Base-by-base conservation (phyloP, 345 rosid genomes). In the Populus nigra region DNA sequence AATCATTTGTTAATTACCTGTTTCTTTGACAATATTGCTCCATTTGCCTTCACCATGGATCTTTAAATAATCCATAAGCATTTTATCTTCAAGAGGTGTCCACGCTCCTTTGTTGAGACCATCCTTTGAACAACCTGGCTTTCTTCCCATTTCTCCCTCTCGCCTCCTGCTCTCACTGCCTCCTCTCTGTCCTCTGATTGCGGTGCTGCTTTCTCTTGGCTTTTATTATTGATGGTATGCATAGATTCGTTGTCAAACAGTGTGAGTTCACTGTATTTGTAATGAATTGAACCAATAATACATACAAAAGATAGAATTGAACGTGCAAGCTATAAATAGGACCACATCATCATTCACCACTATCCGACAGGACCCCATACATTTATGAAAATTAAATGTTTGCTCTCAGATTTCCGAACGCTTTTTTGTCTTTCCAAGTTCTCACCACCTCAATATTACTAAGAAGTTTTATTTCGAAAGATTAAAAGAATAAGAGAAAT, bases 51-150 rank as follows among this genome's bases (percentile, higher is more conserved):
- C 83, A 3, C 89, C 84, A n/a, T 73, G 77, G 16, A 23, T 8
- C 59, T 77, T 67, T 53, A 86, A 53, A 53, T 80, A 82, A 71
- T 80, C 87, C n/a, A 33, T 23, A 65, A 82, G 82, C 66, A 78
- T 57, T 57, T 82, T 65, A 73, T 86, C 81, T 57, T 84, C 87
- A 27, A 3, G 4, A 49, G 81, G 45, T 1, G 81, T 78, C 87
- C 86, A 87, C 7, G 84, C 78, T 76, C 89, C 86, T 77, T 63
- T 83, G 43, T 73, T 83, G n/a, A 82, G 25, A 4, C 83, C 85
- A 66, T 77, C 84, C 67, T 76, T 77, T 7, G 79, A 75, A 38
- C 66, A 27, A 38, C 77, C 59, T 31, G 81, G 81, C 53, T 74
- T 76, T 68, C 79, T 76, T 61, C 71, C 84, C 86, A 83, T 80